Base-by-base conservation (phyloP, 805 yeast genomes). In the Ogataea pignaliae region DNA sequence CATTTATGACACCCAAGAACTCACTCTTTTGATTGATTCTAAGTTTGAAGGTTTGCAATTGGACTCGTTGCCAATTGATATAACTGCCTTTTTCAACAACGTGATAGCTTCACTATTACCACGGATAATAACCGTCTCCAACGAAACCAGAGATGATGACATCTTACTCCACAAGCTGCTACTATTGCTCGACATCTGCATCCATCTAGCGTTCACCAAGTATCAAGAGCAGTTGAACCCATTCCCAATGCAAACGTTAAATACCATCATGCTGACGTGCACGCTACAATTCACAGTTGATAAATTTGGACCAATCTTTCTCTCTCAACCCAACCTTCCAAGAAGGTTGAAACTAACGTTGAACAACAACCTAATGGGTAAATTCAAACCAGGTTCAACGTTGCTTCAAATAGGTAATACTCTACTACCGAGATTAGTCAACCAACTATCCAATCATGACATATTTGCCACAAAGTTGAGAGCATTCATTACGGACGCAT, bases 331-430 rank as follows among this genome's bases (percentile, higher is more conserved):
- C 26, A 39, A 42, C 11, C 10, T 13, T 2, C 29, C 37, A 1
- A 53, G 68, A 45, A 30, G 59, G 32, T 36, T 52, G 12, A 42
- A 44, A 8, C 40, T 64, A 6, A 57, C 66, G 0, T 45, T 51
- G 7, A 41, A 51, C 32, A 60, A 61, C 44, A 46, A 43, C 7
- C 45, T 63, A 4, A 48, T 53, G 10, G 68, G 68, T 14, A 64
- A 60, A 37, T 44, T 48, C 10, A 60, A 60, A 46, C 65, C 68
- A 10, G 69, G 69, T 3, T 55, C 65, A 10, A 55, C 56, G 15
- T 44, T 64, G 8, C 44, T 64, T 3, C 60, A 54, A 16, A 41
- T 63, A 4, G 65, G 60, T 13, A 60, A 63, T 44, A 53, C 45
- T 17, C 30, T 63, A 10, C 42, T 58, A 16, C 54, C 57, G 2